Percentiles rank a stretch among this genome's conserved stretches.
Conservation (phyloP, 225 moss, liverwort and hornwort species). For the Polytrichum commune region DNA sequence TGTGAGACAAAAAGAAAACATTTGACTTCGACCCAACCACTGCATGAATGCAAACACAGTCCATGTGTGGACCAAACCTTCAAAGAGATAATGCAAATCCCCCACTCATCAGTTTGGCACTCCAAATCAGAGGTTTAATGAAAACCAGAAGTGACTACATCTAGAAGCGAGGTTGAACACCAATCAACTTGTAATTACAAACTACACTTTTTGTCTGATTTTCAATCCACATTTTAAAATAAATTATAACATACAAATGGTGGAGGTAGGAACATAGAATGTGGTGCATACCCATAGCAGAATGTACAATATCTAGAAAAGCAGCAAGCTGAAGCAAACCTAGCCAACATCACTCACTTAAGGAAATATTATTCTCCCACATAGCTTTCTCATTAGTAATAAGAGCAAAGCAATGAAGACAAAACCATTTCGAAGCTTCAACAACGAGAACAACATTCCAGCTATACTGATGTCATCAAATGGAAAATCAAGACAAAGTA, state of each 20-base stretch:
- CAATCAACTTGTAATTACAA: neutral
- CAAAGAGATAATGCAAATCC: conserved; percentile 17
- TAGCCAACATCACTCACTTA: conserved; percentile 19
- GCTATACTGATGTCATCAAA: neutral
- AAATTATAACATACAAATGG: conserved; percentile 3
- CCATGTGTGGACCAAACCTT: conserved; percentile 77
- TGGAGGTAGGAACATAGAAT: conserved; percentile 2
- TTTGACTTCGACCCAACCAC: conserved; percentile 68
- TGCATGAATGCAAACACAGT: conserved; percentile 70
- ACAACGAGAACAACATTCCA: neutral
- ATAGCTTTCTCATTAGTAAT: no score
- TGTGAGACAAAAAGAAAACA: no score
- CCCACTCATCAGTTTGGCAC: conserved; percentile 13
- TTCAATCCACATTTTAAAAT: no score
- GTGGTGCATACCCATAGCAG: conserved; percentile 47
- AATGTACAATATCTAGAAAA: conserved; percentile 71
- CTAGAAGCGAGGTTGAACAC: neutral
- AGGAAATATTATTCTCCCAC: no score
- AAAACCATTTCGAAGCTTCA: no score
- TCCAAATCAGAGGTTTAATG: neutral
- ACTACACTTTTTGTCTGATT: neutral
- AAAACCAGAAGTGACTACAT: neutral
- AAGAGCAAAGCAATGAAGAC: no score
- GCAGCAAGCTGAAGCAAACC: conserved; percentile 67
- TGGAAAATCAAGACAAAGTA: neutral